These are phyloP conservation scores for Papilionanthe hybrid DNA, from an alignment of 116 monocot genomes.

Conservation along the genomic window DNA sequence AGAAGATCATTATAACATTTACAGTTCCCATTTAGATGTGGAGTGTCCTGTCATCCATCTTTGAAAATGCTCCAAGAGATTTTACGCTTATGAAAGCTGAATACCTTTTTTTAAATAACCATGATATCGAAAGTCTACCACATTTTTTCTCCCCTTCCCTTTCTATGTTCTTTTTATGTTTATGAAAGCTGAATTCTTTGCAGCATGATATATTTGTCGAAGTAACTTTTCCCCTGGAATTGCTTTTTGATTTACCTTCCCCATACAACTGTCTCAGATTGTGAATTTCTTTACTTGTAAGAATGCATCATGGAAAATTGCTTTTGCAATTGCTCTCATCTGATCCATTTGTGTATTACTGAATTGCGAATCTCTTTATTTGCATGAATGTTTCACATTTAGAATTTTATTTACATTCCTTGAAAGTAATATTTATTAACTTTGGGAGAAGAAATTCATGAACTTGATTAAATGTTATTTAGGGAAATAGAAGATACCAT, in stretches of 20 bases:
- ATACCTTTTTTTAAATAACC: background rate
- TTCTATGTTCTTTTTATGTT: background rate
- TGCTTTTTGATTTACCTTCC: background rate
- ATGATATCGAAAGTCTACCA: background rate
- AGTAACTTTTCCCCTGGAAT: background rate
- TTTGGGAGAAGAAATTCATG: background rate
- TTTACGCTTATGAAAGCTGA: too few species aligned
- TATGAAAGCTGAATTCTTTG: background rate
- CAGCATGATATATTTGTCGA: background rate
- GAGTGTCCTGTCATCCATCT: too few species aligned
- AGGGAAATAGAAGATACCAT: constrained; percentile 95
- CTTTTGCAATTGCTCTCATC: background rate
- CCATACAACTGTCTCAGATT: background rate
- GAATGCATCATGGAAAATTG: background rate
- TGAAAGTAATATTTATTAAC: background rate
- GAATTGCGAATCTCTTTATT: background rate
- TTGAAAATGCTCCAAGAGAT: too few species aligned
- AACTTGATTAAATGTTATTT: background rate
- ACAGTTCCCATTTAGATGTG: too few species aligned
- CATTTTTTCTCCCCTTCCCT: background rate
- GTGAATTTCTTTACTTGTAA: background rate
- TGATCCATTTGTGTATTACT: background rate
- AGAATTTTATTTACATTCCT: background rate
- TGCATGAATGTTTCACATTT: background rate
- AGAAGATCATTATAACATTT: too few species aligned